A percentile compares a stretch with the other conserved stretches of the same genome.
Evolutionary conservation across 129 eudicot genomes (phyloP).

Genomic region (Logfia minima): DNA sequence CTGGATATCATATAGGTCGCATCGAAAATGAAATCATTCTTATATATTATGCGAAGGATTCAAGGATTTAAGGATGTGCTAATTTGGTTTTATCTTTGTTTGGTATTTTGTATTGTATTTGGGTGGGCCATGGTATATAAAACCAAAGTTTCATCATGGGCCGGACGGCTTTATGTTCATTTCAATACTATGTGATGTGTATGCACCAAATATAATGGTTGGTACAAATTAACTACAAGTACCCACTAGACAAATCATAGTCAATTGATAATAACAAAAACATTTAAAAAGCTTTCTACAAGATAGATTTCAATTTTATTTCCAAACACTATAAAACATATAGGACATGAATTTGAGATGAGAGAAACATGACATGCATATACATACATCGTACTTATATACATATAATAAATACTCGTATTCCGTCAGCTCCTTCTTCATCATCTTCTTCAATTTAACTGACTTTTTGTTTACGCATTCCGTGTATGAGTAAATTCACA

Average conservation of each 20-base stretch:
- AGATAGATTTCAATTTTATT: neutral
- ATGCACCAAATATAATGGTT: too few species aligned
- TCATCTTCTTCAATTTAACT: constrained; percentile 8
- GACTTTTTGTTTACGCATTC: neutral
- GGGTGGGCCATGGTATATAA: neutral
- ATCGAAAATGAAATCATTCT: neutral
- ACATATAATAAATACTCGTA: constrained; percentile 4
- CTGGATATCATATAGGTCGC: neutral
- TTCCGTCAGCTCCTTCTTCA: neutral
- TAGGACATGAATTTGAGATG: neutral
- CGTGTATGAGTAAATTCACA: neutral
- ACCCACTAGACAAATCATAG: neutral
- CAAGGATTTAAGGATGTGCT: neutral
- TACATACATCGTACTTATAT: neutral
- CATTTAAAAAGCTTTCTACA: neutral
- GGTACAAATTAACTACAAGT: neutral
- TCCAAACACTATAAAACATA: neutral
- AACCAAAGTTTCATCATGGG: too few species aligned
- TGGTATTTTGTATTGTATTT: neutral
- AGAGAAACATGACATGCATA: neutral
- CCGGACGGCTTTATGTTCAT: neutral
- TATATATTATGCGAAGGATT: neutral
- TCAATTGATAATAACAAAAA: neutral
- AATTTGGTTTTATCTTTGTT: neutral
- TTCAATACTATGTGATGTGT: too few species aligned